A percentile compares a stretch with the other conserved stretches of the same genome.
Conservation (phyloP, 2,329 filamentous ascomycete genomes). For the Coniochaeta prunicola region DNA sequence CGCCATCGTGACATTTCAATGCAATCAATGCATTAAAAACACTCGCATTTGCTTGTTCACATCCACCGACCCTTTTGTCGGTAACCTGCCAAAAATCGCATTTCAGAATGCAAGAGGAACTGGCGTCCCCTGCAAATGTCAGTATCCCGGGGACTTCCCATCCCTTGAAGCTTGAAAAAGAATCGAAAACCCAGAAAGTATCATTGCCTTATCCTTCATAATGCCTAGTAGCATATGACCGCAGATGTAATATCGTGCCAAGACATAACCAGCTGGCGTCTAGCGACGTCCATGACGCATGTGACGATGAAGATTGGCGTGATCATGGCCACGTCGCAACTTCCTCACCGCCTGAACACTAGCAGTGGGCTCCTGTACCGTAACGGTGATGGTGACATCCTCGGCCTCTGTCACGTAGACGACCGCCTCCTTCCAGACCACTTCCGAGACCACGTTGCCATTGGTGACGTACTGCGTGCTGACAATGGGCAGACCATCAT, state of each 20-base stretch:
- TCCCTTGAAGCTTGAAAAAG: neutral
- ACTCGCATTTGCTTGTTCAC: neutral
- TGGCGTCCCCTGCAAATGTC: conserved; percentile 2
- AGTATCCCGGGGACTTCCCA: neutral
- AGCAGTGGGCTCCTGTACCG: conserved; percentile 19
- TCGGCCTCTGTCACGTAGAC: conserved; percentile 43
- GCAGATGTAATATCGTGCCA: conserved; percentile 1
- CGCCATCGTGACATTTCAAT: neutral
- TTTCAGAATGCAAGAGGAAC: neutral
- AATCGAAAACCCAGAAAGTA: conserved; percentile 1
- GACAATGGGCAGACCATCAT: conserved; percentile 18
- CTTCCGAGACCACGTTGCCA: conserved; percentile 43
- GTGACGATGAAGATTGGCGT: conserved; percentile 33
- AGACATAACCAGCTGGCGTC: conserved; percentile 3
- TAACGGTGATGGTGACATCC: conserved; percentile 33
- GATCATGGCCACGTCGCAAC: conserved; percentile 28
- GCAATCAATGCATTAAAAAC: conserved; percentile 1
- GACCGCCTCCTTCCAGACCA: conserved; percentile 48
- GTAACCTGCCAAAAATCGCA: neutral
- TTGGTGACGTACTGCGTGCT: conserved; percentile 48
- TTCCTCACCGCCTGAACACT: conserved; percentile 12
- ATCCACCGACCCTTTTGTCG: neutral
- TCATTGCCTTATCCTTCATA: neutral
- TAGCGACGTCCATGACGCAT: conserved; percentile 5
- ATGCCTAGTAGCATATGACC: neutral